These are phyloP conservation scores for Catunica adiposa DNA, from an alignment of 2,329 filamentous ascomycete genomes.

Conservation along the genomic window DNA sequence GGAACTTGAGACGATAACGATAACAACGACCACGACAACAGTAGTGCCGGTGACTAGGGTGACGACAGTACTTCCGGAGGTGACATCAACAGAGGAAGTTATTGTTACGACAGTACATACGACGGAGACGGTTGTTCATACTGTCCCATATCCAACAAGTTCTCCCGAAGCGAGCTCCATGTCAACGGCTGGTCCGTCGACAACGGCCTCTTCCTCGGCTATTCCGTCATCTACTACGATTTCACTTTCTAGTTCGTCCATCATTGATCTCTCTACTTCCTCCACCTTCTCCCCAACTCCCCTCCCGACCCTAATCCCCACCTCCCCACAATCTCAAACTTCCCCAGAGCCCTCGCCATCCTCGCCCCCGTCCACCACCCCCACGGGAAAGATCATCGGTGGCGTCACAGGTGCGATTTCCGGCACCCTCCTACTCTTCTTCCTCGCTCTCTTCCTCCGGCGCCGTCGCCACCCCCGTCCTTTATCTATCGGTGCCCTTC, in stretches of 20 bases:
- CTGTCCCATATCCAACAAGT: neutral
- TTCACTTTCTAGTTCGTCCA: slow-evolving; percentile 14
- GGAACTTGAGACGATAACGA: neutral
- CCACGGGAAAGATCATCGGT: slow-evolving; percentile 30
- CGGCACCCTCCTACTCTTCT: slow-evolving; percentile 24
- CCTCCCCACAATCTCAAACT: neutral
- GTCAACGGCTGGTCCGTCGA: too few species aligned
- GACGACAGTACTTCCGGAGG: neutral
- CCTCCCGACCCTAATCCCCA: slow-evolving; percentile 14
- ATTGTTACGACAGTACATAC: neutral
- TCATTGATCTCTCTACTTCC: slow-evolving; percentile 17
- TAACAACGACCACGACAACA: neutral
- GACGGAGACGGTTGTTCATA: neutral
- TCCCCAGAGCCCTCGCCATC: neutral
- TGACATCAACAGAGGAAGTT: neutral
- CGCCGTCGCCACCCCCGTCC: slow-evolving; percentile 18
- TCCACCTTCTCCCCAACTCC: slow-evolving; percentile 1
- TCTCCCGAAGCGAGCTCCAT: neutral
- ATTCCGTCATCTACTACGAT: slow-evolving; percentile 14
- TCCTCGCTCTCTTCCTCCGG: slow-evolving; percentile 26
- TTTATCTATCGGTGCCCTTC: slow-evolving; percentile 12
- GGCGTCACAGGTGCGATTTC: slow-evolving; percentile 30
- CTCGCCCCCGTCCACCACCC: slow-evolving; percentile 17
- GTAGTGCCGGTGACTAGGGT: neutral
- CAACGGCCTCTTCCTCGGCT: too few species aligned